These are phyloP conservation scores for Neofusicoccum sp. DNA, from an alignment of 2,329 filamentous ascomycete genomes.

Conservation along the genomic window DNA sequence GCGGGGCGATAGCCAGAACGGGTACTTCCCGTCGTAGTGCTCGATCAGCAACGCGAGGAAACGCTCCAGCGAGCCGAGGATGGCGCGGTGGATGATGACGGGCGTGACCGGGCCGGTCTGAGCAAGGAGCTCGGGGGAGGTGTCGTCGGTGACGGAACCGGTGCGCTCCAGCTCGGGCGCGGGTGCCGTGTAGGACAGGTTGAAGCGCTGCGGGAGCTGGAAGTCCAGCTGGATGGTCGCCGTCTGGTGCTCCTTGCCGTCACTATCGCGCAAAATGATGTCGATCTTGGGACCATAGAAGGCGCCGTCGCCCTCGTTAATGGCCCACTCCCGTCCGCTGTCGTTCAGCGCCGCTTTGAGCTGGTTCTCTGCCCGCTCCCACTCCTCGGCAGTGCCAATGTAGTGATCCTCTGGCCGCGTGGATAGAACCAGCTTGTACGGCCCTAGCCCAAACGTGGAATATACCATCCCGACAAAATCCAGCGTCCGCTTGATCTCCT, in stretches of 20 bases:
- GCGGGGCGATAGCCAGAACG: slow-evolving; percentile 83
- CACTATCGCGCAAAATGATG: slow-evolving; percentile 69
- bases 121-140: background rate
- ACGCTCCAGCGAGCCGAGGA: slow-evolving; percentile 79
- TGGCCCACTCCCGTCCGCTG: slow-evolving; percentile 65
- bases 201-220: slow-evolving; percentile 80
- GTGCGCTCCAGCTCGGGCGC: slow-evolving; percentile 58
- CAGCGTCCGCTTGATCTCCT: slow-evolving; percentile 71
- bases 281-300: slow-evolving; percentile 95
- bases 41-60: slow-evolving; percentile 84
- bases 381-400: slow-evolving; percentile 72
- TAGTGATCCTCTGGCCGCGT: slow-evolving; percentile 74
- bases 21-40: slow-evolving; percentile 75
- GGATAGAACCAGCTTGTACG: slow-evolving; percentile 74
- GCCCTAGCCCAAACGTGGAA: slow-evolving; percentile 65
- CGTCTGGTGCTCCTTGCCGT: slow-evolving; percentile 84
- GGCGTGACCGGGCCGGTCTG: slow-evolving; percentile 57
- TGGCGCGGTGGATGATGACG: slow-evolving; percentile 80
- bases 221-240: slow-evolving; percentile 90
- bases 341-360: slow-evolving; percentile 62
- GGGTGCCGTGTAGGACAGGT: slow-evolving; percentile 69
- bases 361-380: slow-evolving; percentile 66
- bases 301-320: slow-evolving; percentile 80
- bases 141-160: background rate
- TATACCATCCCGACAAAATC: slow-evolving; percentile 74